phyloP scores from a whole-genome alignment of 805 yeast species.

The Maudiozyma serrabonitensis region DNA sequence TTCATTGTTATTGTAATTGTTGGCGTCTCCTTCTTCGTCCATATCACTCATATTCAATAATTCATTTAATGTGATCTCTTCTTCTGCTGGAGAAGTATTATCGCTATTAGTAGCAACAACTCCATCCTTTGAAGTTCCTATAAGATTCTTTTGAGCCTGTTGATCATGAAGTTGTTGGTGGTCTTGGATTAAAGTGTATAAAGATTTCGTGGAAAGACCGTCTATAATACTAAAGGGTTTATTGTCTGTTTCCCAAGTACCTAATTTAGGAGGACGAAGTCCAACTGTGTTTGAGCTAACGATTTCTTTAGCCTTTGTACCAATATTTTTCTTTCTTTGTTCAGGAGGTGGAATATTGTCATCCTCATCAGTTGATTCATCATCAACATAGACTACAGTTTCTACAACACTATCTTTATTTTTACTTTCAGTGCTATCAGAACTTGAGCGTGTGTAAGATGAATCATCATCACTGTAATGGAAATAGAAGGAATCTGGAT shows the following conservation, averaged over 20 bases:
- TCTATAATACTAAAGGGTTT: conserved; percentile 92
- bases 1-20: conserved; percentile 23
- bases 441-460: conserved; percentile 18
- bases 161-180: conserved; percentile 22
- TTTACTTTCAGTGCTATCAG: conserved; percentile 8
- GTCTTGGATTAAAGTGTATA: conserved; percentile 41
- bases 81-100: conserved; percentile 9
- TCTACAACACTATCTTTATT: conserved; percentile 26
- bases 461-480: conserved; percentile 45
- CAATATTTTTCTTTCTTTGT: conserved; percentile 46
- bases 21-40: conserved; percentile 57
- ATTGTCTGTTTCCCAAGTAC: conserved; percentile 79
- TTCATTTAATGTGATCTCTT: conserved; percentile 57
- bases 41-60: conserved; percentile 79
- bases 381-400: conserved; percentile 41
- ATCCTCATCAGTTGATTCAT: conserved; percentile 93
- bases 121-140: conserved; percentile 1
- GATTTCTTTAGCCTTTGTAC: conserved; percentile 82
- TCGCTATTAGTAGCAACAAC: not conserved
- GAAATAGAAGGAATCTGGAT: conserved; percentile 30
- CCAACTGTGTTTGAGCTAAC: conserved; percentile 80
- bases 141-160: conserved; percentile 18
- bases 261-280: conserved; percentile 83
- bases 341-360: conserved; percentile 62
- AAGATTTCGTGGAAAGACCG: conserved; percentile 81